These are phyloP conservation scores for Colletotrichum sp. DNA, from an alignment of 2,329 filamentous ascomycete species.

Conservation along the genomic window DNA sequence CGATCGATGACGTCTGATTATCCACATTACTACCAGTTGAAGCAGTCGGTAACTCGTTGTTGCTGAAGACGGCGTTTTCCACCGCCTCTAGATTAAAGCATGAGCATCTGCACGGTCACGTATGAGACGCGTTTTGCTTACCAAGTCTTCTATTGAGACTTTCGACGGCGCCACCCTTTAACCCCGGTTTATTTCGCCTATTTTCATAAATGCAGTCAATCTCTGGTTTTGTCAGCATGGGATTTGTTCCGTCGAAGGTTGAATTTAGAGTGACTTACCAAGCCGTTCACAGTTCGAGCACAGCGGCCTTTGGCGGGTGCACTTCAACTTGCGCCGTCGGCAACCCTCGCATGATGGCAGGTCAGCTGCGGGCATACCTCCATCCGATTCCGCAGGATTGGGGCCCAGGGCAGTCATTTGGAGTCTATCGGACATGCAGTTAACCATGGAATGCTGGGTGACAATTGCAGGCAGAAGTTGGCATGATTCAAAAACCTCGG, in stretches of 20 bases:
- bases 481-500: neutral
- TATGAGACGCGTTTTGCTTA: neutral
- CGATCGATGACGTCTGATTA: neutral
- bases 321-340: neutral
- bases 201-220: neutral
- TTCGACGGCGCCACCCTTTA: neutral
- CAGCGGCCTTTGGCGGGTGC: neutral
- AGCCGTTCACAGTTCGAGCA: neutral
- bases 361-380: neutral
- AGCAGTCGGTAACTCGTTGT: accelerated
- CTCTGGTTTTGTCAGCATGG: neutral
- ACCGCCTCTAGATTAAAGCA: neutral
- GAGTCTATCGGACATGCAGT: neutral
- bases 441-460: neutral
- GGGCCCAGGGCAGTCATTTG: neutral
- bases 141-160: neutral
- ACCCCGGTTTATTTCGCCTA: neutral
- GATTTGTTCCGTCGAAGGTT: accelerated
- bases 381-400: neutral
- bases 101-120: neutral
- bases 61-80: neutral
- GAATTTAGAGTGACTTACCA: neutral
- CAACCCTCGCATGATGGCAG: neutral
- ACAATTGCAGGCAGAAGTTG: neutral
- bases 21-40: neutral